These are phyloP conservation scores for Mangifera indica DNA, from an alignment of 345 rosid genomes.

Conservation along the genomic window DNA sequence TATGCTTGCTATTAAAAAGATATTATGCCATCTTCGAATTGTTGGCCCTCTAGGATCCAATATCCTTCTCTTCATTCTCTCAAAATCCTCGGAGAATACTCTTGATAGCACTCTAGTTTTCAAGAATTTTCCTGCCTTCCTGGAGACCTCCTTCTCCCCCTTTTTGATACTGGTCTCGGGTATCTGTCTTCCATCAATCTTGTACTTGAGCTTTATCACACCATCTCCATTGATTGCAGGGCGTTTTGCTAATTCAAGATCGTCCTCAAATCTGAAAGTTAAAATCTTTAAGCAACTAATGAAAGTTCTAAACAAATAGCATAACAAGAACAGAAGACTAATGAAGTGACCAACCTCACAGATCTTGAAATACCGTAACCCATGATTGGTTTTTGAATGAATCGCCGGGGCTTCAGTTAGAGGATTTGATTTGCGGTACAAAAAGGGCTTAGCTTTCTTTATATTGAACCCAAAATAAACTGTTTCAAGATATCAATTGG, in stretches of 20 bases:
- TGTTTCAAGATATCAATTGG: neutral
- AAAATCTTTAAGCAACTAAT: no score
- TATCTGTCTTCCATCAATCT: constrained; percentile 47
- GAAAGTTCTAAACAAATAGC: neutral
- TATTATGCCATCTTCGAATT: constrained; percentile 66
- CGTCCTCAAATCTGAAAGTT: constrained; percentile 57
- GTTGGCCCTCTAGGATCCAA: constrained; percentile 74
- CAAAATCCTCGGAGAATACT: constrained; percentile 76
- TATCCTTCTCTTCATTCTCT: constrained; percentile 53
- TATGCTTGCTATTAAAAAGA: constrained; percentile 66
- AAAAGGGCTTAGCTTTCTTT: constrained; percentile 4
- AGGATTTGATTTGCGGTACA: constrained; percentile 15
- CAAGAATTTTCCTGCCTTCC: constrained; percentile 38
- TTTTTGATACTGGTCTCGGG: constrained; percentile 30
- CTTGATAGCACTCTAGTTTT: constrained; percentile 73
- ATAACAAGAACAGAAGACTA: constrained; percentile 1
- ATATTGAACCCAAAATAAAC: constrained; percentile 5
- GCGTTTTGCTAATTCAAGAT: constrained; percentile 41
- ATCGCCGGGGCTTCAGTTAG: constrained; percentile 2
- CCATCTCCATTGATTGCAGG: constrained; percentile 46
- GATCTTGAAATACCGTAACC: constrained; percentile 57
- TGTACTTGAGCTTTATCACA: constrained; percentile 37
- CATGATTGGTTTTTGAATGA: constrained; percentile 24
- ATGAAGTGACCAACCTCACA: constrained; percentile 52
- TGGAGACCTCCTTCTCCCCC: constrained; percentile 24